phyloP scores from a whole-genome alignment of 2,329 filamentous ascomycete genomes.

The Remersonia thermophila region DNA sequence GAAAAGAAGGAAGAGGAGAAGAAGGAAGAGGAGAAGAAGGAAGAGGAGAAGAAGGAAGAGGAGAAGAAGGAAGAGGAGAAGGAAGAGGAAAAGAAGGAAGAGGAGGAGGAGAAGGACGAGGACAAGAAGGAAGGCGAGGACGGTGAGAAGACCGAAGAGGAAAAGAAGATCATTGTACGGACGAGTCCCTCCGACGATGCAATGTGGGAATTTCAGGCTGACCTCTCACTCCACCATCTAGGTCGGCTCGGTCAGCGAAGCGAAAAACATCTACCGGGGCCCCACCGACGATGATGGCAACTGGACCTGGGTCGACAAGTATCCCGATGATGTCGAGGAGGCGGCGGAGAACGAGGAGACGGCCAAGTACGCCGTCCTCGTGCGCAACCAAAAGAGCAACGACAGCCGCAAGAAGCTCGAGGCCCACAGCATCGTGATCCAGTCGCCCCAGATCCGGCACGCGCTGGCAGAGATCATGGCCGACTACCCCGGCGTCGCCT shows the following conservation, averaged over 20 bases:
- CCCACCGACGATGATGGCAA: constrained; percentile 36
- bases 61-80: constrained; percentile 1
- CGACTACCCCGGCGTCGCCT: constrained; percentile 48
- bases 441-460: constrained; percentile 48
- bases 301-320: constrained; percentile 42
- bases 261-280: constrained; percentile 31
- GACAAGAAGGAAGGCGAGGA: constrained; percentile 1
- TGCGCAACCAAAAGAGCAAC: constrained; percentile 44
- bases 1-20: constrained; percentile 5
- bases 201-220: constrained; percentile 11
- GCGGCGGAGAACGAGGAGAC: constrained; percentile 50
- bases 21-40: constrained; percentile 5
- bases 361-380: constrained; percentile 47
- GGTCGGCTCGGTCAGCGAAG: constrained; percentile 27
- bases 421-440: constrained; percentile 50
- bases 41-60: background rate
- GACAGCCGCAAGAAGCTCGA: constrained; percentile 48
- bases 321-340: constrained; percentile 40
- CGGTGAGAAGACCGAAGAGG: background rate
- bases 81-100: constrained; percentile 1
- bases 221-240: too few species aligned
- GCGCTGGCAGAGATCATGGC: constrained; percentile 42
- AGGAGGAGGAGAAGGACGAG: too few species aligned
- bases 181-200: constrained; percentile 17
- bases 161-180: constrained; percentile 4